phyloP scores from a whole-genome alignment of 371 early-diverging fungal genomes.

The Blakeslea trispora region DNA sequence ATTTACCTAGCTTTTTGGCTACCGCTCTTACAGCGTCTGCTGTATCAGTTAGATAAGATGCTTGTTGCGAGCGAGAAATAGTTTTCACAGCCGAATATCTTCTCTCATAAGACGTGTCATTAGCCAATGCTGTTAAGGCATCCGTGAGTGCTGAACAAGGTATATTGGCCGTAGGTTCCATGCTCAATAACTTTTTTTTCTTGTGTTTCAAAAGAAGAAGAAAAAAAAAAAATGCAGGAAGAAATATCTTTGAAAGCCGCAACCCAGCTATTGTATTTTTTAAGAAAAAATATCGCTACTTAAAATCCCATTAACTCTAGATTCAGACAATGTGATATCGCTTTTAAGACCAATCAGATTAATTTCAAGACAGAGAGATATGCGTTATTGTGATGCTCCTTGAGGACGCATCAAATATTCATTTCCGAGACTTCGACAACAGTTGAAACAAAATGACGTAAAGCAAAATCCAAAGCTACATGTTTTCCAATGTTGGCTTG shows the following conservation, averaged over 20 bases:
- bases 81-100: slow-evolving; percentile 17
- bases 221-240: slow-evolving; percentile 10
- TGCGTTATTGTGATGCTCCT: too few relatives aligned
- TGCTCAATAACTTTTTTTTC: not conserved
- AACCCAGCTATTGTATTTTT: not conserved
- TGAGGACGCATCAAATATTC: too few relatives aligned
- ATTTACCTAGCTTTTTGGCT: slow-evolving; percentile 40
- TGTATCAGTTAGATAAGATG: slow-evolving; percentile 36
- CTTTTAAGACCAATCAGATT: too few relatives aligned
- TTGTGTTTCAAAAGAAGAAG: not conserved
- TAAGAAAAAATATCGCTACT: too few relatives aligned
- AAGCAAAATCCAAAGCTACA: too few relatives aligned
- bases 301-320: too few relatives aligned
- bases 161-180: slow-evolving; percentile 18
- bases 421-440: too few relatives aligned
- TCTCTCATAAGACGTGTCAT: slow-evolving; percentile 15
- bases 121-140: slow-evolving; percentile 23
- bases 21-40: slow-evolving; percentile 52
- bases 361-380: too few relatives aligned
- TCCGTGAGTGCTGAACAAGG: slow-evolving; percentile 21
- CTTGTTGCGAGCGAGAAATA: slow-evolving; percentile 20
- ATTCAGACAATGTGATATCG: too few relatives aligned
- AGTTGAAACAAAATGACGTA: too few relatives aligned
- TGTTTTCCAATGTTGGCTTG: too few relatives aligned
- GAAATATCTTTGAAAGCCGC: not conserved